Conservation (phyloP, 768 basidiomycete species). For the Inosperma sp. region DNA sequence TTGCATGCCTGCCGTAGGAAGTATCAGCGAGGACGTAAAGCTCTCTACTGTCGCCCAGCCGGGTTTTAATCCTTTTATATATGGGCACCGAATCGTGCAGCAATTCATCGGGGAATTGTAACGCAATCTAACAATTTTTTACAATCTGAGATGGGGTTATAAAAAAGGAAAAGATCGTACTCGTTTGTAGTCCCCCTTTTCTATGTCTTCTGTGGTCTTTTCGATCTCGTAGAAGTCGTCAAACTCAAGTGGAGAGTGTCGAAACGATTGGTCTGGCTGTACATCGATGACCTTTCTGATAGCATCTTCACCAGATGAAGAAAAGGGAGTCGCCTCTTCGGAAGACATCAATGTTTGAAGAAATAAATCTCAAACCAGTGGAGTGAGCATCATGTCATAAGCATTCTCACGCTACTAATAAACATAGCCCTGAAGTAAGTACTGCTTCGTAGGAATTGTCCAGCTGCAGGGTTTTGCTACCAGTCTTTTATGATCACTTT, state of each 20-base stretch:
- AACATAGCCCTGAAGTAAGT: too few relatives aligned
- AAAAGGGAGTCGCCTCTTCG: conserved; percentile 21
- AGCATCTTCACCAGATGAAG: conserved; percentile 44
- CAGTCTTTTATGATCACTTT: too few relatives aligned
- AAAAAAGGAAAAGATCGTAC: too few relatives aligned
- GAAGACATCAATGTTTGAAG: too few relatives aligned
- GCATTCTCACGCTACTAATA: too few relatives aligned
- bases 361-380: too few relatives aligned
- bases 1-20: conserved; percentile 85
- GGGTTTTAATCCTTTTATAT: conserved; percentile 58
- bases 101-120: conserved; percentile 96
- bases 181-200: conserved; percentile 60
- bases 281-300: conserved; percentile 55
- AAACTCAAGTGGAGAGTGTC: conserved; percentile 42
- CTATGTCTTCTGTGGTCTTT: conserved; percentile 57
- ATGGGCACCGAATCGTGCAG: conserved; percentile 83
- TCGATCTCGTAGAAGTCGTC: conserved; percentile 73
- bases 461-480: too few relatives aligned
- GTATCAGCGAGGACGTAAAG: conserved; percentile 95
- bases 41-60: conserved; percentile 45
- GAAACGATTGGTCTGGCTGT: conserved; percentile 34
- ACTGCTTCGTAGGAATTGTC: too few relatives aligned
- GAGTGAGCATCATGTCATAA: too few relatives aligned
- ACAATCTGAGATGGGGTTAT: too few relatives aligned
- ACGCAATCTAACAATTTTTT: conserved; percentile 71